Percentiles rank a stretch among this genome's conserved stretches.
Evolutionary conservation across 140 eudicot species (phyloP).

Genomic region (Stevia rebaudiana): DNA sequence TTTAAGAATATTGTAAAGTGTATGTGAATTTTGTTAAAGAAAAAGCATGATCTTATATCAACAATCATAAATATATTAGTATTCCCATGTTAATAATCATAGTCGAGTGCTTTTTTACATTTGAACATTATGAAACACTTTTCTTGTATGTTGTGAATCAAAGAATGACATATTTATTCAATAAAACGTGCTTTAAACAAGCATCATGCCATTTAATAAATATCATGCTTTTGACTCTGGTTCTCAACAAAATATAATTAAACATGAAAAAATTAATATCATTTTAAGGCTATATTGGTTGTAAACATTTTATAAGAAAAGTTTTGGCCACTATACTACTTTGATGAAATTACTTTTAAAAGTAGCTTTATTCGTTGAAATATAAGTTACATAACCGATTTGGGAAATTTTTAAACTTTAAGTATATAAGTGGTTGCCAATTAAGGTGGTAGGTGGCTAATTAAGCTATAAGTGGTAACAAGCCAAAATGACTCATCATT

Average conservation of each 20-base stretch:
- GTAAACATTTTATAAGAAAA: not conserved
- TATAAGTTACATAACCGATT: not conserved
- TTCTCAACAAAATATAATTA: not conserved
- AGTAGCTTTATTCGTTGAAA: not conserved
- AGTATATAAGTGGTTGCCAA: not conserved
- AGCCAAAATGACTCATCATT: no score
- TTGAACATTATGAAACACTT: not conserved
- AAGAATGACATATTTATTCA: not conserved
- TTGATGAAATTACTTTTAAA: not conserved
- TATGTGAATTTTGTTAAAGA: not conserved
- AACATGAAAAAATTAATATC: not conserved
- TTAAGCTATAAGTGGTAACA: not conserved
- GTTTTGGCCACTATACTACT: not conserved
- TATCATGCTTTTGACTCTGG: not conserved
- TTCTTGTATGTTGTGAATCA: not conserved
- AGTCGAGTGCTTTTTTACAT: not conserved
- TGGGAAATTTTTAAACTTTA: not conserved
- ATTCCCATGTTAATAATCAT: not conserved
- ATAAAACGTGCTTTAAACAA: not conserved
- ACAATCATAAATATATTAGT: not conserved
- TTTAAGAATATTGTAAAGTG: not conserved
- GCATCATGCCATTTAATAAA: not conserved
- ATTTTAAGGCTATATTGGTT: not conserved
- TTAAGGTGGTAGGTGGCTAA: not conserved
- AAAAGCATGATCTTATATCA: not conserved